A percentile compares a stretch with the other conserved stretches of the same genome.
Evolutionary conservation across 306 rosid genomes (phyloP).

Genomic region (Acacia melanoxylon): DNA sequence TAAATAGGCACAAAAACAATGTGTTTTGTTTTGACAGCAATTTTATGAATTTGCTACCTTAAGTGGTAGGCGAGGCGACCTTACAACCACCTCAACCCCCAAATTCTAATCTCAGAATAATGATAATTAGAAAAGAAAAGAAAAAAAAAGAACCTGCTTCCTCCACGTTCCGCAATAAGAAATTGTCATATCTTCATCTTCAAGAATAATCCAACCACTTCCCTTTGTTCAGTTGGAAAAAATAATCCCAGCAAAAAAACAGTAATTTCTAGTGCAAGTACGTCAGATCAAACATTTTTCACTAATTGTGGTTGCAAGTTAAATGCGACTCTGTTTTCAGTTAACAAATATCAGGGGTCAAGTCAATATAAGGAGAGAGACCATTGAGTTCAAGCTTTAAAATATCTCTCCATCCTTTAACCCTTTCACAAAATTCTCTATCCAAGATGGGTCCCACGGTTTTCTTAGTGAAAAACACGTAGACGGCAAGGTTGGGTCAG

Average conservation of each 20-base stretch:
- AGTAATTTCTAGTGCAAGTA: conserved; percentile 12
- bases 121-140: neutral
- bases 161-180: conserved; percentile 29
- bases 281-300: neutral
- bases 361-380: conserved; percentile 36
- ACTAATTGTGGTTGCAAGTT: neutral
- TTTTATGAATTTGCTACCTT: conserved; percentile 34
- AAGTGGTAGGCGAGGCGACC: conserved; percentile 36
- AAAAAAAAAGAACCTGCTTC: conserved; percentile 2
- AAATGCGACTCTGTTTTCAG: neutral
- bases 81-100: conserved; percentile 49
- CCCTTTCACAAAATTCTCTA: conserved; percentile 17
- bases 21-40: conserved; percentile 24
- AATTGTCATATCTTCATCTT: conserved; percentile 32
- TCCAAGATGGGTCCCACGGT: conserved; percentile 40
- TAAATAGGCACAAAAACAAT: neutral
- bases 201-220: conserved; percentile 28
- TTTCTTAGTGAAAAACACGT: conserved; percentile 16
- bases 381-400: conserved; percentile 34
- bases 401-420: conserved; percentile 2
- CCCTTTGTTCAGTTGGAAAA: conserved; percentile 5
- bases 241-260: conserved; percentile 15
- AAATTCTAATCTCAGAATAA: conserved; percentile 1
- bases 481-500: conserved; percentile 27
- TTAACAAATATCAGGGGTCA: neutral